Base-by-base conservation (phyloP, 306 rosid genomes). In the Hippophae rhamnoides region DNA sequence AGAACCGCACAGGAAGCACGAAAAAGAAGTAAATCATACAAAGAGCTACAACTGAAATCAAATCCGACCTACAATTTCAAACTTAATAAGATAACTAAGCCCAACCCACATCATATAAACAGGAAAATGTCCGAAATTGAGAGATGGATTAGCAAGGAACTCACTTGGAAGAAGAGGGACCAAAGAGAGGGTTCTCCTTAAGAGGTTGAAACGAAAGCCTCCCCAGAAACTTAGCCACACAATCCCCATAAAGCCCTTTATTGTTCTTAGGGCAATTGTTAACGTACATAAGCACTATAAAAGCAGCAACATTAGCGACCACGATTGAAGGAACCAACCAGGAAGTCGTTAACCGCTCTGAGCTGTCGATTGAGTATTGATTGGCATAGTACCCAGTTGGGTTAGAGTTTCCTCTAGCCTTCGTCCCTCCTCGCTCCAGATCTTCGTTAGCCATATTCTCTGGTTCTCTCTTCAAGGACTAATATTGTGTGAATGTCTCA, bases 251-350 rank as follows among this genome's bases (percentile, higher is more conserved):
- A 5, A 48, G 43, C 14, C 72, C 65, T 43, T 13, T 18, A 70
- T 79, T 75, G 58, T 66, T 61, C 47, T 23, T 48, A 1, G 78
- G 84, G 62, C 84, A 79, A 53, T 79, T 54, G 57, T 79, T 79
- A 11, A 79, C 46, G 6, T 53, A 71, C 84, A 79, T 75, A 12
- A 64, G 69, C 44, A 75, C 67, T 23, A 79, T 58, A 58, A 79
- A 79, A 47, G 75, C 52, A 47, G 48, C 67, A 59, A 74, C 47
- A 63, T 79, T 79, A 49, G 80, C 80, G 5, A 79, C 78, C 46
- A 79, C 80, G 10, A 79, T 56, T 78, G 72, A 68, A 46, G 84
- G 84, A 64, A 79, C 43, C 70, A 79, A 18, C 84, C 81, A 79
- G 3, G 84, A 70, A 5, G 78, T 79, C 84, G 78, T 74, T 51